A percentile compares a stretch with the other conserved stretches of the same genome.
Conservation (phyloP, 2,329 filamentous ascomycete genomes). For the Amesomyces nigricolor region DNA sequence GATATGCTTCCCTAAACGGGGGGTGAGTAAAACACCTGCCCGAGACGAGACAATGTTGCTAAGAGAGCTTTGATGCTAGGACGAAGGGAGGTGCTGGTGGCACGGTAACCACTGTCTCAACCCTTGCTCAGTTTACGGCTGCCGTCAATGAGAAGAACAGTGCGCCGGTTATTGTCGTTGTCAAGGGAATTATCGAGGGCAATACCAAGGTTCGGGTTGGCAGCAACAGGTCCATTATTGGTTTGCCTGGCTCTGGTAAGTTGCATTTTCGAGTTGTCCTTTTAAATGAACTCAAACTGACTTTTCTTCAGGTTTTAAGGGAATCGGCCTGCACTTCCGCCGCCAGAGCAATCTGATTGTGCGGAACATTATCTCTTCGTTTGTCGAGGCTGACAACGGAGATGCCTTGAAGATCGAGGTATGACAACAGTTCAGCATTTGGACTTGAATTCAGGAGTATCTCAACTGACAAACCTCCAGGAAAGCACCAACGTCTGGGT, state of each 20-base stretch:
- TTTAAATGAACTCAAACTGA: background rate
- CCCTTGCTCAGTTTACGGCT: conserved; percentile 43
- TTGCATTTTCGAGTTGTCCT: conserved; percentile 12
- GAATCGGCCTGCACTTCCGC: conserved; percentile 49
- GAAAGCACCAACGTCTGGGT: conserved; percentile 57
- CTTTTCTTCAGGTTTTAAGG: conserved; percentile 30
- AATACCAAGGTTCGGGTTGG: conserved; percentile 40
- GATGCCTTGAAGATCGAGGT: conserved; percentile 52
- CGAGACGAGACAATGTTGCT: background rate
- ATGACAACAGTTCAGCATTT: background rate
- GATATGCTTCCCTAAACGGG: conserved; percentile 24
- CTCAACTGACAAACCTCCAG: conserved; percentile 30
- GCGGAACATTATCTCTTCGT: conserved; percentile 55
- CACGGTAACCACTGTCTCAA: conserved; percentile 49
- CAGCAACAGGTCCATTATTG: conserved; percentile 48
- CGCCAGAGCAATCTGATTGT: conserved; percentile 54
- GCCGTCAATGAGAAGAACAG: conserved; percentile 41
- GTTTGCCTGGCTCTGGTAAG: conserved; percentile 34
- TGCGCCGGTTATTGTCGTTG: conserved; percentile 40
- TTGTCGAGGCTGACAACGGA: conserved; percentile 50
- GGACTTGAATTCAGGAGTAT: too few relatives aligned
- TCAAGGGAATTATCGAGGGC: conserved; percentile 40
- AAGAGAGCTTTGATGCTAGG: background rate
- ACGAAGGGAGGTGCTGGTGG: conserved; percentile 53
- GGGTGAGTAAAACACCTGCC: conserved; percentile 12